A percentile compares a stretch with the other conserved stretches of the same genome.
Evolutionary conservation across 2,329 filamentous ascomycete genomes (phyloP).

Genomic region (Stachybotrys echinatus): DNA sequence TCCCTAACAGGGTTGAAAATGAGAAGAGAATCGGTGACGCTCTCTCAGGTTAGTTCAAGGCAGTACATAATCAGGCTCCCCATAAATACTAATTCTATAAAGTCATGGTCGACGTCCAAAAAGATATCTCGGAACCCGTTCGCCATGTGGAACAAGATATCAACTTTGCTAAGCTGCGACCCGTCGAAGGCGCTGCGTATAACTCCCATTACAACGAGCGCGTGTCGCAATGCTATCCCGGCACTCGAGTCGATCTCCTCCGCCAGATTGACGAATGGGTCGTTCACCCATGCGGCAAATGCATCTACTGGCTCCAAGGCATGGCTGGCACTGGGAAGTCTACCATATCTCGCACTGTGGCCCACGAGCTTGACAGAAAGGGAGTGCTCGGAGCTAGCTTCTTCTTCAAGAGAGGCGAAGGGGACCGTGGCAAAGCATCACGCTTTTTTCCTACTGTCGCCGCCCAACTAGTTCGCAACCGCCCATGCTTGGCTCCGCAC

Average conservation of each 20-base stretch:
- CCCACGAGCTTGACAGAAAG: not conserved
- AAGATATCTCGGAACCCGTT: too few species aligned
- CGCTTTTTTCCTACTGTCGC: constrained; percentile 36
- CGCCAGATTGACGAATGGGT: constrained; percentile 5
- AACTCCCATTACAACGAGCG: constrained; percentile 28
- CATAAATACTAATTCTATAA: too few species aligned
- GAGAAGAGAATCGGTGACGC: not conserved
- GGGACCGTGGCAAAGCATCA: constrained; percentile 25
- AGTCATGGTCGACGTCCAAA: too few species aligned
- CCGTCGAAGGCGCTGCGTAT: constrained; percentile 20
- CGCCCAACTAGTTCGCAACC: constrained; percentile 19
- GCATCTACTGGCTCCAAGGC: constrained; percentile 31
- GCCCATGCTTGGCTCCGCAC: constrained; percentile 19
- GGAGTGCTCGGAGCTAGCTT: constrained; percentile 6
- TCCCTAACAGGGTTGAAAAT: not conserved
- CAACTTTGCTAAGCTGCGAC: constrained; percentile 5
- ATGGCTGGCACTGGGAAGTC: constrained; percentile 36
- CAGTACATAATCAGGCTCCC: too few species aligned
- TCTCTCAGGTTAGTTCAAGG: too few species aligned
- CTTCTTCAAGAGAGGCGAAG: constrained; percentile 28
- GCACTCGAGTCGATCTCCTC: constrained; percentile 26
- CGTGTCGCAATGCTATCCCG: constrained; percentile 21
- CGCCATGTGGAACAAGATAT: too few species aligned
- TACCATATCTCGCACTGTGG: constrained; percentile 35
- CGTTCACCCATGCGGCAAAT: constrained; percentile 10